Evolutionary conservation across 768 basidiomycete genomes (phyloP).

Genomic region (Phanerodontia chrysosporium): DNA sequence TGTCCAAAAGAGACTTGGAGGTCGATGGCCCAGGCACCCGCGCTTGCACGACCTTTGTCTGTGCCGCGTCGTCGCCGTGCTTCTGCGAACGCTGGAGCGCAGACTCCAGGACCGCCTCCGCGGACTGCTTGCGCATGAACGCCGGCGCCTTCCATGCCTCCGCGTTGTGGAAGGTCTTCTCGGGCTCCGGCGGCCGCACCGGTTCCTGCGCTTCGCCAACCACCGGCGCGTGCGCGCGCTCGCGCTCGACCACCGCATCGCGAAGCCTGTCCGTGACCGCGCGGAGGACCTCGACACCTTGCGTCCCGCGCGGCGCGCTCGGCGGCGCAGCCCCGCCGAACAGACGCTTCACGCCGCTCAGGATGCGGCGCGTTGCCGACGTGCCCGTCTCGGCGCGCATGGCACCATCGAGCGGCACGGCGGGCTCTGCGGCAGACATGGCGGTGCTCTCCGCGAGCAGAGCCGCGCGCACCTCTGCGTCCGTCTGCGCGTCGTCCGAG

Average conservation of each 20-base stretch:
- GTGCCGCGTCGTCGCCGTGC: too few species aligned
- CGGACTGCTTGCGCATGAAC: slow-evolving; percentile 1
- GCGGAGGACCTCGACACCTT: too few species aligned
- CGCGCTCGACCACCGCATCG: too few species aligned
- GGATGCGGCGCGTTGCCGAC: not conserved
- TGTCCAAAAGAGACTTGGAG: not conserved
- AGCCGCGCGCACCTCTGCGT: not conserved
- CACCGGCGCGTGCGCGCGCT: too few species aligned
- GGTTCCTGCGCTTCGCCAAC: too few species aligned
- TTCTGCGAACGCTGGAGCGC: not conserved
- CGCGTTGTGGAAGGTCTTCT: not conserved
- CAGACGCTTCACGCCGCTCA: not conserved
- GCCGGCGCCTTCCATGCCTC: slow-evolving; percentile 1
- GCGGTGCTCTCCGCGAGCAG: not conserved
- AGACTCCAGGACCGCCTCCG: not conserved
- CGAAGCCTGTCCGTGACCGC: too few species aligned
- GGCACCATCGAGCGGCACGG: too few species aligned
- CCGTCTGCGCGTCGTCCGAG: not conserved
- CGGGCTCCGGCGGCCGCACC: not conserved
- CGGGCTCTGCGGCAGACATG: not conserved
- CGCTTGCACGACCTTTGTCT: too few species aligned
- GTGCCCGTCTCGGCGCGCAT: too few species aligned
- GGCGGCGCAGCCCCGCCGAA: not conserved
- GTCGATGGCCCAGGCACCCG: not conserved
- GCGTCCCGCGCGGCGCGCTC: too few species aligned